These are phyloP conservation scores for Globisporangium paddicum DNA, from an alignment of 352 stramenopile species.

Conservation along the genomic window DNA sequence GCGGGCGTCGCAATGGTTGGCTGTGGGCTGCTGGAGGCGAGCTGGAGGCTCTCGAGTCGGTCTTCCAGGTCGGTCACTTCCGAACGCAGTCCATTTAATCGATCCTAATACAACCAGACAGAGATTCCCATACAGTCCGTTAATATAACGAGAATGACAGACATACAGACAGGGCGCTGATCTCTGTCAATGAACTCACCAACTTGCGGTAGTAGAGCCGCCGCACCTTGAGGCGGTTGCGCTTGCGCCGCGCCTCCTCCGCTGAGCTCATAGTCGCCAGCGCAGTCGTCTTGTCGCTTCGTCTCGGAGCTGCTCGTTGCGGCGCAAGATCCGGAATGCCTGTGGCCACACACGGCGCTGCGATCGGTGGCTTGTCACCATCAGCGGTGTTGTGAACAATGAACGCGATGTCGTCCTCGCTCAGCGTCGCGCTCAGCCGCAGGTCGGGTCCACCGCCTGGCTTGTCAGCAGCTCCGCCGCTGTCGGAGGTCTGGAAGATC, in stretches of 20 bases:
- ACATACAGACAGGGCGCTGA: no score
- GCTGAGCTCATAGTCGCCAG: not conserved
- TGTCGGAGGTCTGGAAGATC: no score
- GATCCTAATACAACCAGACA: constrained; percentile 1
- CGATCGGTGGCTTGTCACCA: no score
- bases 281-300: not conserved
- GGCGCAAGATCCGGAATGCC: no score
- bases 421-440: not conserved
- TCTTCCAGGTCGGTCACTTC: constrained; percentile 5
- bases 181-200: no score
- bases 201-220: constrained; percentile 18
- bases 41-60: not conserved
- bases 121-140: no score
- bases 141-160: no score
- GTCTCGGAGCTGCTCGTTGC: not conserved
- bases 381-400: not conserved
- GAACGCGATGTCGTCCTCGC: not conserved
- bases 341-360: no score
- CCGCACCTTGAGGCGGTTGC: constrained; percentile 14
- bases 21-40: not conserved
- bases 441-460: not conserved
- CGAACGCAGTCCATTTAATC: not conserved
- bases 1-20: not conserved
- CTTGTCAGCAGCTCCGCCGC: no score
- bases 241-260: constrained; percentile 10